Base-by-base conservation (phyloP, 2,329 filamentous ascomycete genomes). In the Colletotrichum viniferum region DNA sequence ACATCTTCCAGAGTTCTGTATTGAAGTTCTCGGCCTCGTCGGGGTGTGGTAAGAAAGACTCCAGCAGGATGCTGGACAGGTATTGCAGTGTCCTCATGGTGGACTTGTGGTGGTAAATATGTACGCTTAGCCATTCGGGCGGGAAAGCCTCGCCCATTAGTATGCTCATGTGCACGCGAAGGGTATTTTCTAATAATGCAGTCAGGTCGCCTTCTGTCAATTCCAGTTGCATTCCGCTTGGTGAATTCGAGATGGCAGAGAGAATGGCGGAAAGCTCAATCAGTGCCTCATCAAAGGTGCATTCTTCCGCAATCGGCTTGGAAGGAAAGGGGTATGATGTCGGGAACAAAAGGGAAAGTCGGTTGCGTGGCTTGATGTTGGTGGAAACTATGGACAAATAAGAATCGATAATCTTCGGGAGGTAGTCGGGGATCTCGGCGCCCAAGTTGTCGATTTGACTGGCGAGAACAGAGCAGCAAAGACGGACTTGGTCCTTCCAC, bases 11-110 rank as follows among this genome's bases (percentile, higher is more conserved):
- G 14, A 98, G 87, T 73, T 97, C 95, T 13, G 95, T 98, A 81
- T 97, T 96, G 84, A 98, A 99, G 14, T 89, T 90, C 80, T 98
- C 96, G 1, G 96, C 95, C 78, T 98, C 95, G 78, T 98, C 97
- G 0, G 96, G 95, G 58, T 96, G 89, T 0, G 97, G 97, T 3
- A 99, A 87, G 81, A 96, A 96, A 0, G 91, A 93, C 48, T 96
- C 93, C n/a, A 96, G 89, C 75, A 99, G 86, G 13, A 98, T 93
- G 61, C 91, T 89, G 10, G 94, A 94, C 10, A 98, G 87, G 79
- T 97, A 95, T 81, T 98, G 94, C 38, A 99, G 87, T 9, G 94
- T 95, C 72, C 92, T 92, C 90, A 98, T 95, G 2, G 95, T 95
- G 21, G 96, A 96, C 81, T 95, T 95, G 86, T 98, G 95, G 81